phyloP scores from a whole-genome alignment of 352 stramenopile genomes.

The Globisporangium viniferum region DNA sequence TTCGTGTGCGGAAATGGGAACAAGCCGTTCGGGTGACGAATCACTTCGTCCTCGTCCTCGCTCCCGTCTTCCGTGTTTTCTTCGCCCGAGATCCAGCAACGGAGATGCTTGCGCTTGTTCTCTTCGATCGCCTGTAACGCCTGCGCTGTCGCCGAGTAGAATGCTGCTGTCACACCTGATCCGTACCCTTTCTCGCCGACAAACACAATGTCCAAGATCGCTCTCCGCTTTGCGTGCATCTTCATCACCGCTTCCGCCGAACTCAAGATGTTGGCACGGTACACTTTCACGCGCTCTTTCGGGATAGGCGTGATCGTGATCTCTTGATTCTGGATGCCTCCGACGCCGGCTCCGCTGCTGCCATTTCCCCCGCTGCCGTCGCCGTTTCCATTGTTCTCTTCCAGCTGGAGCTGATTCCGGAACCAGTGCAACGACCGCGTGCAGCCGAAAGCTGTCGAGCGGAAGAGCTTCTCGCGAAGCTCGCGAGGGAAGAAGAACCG shows the following conservation, averaged over 20 bases:
- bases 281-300: slow-evolving; percentile 84
- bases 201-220: slow-evolving; percentile 84
- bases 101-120: slow-evolving; percentile 31
- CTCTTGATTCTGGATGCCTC: slow-evolving; percentile 68
- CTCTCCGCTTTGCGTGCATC: slow-evolving; percentile 81
- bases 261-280: slow-evolving; percentile 68
- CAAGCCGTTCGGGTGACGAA: slow-evolving; percentile 76
- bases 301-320: slow-evolving; percentile 81
- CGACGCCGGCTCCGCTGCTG: slow-evolving; percentile 13
- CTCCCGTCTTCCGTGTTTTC: slow-evolving; percentile 18
- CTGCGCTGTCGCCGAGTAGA: slow-evolving; percentile 77
- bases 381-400: slow-evolving; percentile 27
- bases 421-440: slow-evolving; percentile 83
- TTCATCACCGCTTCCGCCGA: slow-evolving; percentile 83
- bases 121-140: slow-evolving; percentile 57
- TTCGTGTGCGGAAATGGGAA: slow-evolving; percentile 63
- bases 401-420: slow-evolving; percentile 59
- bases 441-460: slow-evolving; percentile 74
- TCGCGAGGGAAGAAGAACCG: slow-evolving; percentile 82
- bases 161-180: slow-evolving; percentile 78
- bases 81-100: slow-evolving; percentile 63
- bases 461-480: slow-evolving; percentile 69
- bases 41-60: slow-evolving; percentile 34
- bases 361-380: slow-evolving; percentile 16
- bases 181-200: slow-evolving; percentile 83